Evolutionary conservation across 169 alveolate species (phyloP), one percentile per base, ranked within the genome.

Genomic region (Sarcocystis neurona): DNA sequence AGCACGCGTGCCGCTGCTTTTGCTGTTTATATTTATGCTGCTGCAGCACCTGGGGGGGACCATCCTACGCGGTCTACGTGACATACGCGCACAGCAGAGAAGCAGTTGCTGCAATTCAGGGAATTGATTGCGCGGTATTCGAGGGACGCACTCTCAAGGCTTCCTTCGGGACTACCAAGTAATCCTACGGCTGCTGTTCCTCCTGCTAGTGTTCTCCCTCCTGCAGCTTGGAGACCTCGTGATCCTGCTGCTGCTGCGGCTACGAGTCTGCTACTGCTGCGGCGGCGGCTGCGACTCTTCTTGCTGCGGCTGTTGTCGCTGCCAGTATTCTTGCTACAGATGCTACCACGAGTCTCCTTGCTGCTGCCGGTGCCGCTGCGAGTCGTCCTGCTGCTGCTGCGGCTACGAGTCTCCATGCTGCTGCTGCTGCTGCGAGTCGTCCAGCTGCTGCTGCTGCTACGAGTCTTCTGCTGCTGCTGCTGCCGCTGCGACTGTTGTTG

Each of bases 81-180:
- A 97, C 99, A 30, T 97, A 97, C 93, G 94, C 97, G 46, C 95
- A 93, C 79, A 96, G 96, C 75, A 84, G 93, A 20, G 98, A 97
- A 84, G 98, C 98, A 15, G 93, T 97, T 44, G 93, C 94, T 90
- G 98, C 98, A 30, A 97, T 97, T 66, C 97, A 96, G 93, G 95
- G 94, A 84, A 94, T 96, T 32, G 97, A 97, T 88, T 97, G 97
- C 50, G 94, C 95, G 84, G 95, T 92, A n/a, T 91, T 96, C 87
- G 98, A 96, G 87, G 96, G 95, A 20, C 97, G 95, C 78, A 92
- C 92, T 34, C 94, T 97, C 84, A 94, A 97, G 92, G 98, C 98
- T 46, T 96, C 98, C 15, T 97, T 95, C 88, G 99, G 99, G 30
- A 97, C 99, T 23, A 97, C 98, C 50, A 97, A 97, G 94, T 97